Base-by-base conservation (phyloP, 1,284 basidiomycete species). In the Athelia sp. region DNA sequence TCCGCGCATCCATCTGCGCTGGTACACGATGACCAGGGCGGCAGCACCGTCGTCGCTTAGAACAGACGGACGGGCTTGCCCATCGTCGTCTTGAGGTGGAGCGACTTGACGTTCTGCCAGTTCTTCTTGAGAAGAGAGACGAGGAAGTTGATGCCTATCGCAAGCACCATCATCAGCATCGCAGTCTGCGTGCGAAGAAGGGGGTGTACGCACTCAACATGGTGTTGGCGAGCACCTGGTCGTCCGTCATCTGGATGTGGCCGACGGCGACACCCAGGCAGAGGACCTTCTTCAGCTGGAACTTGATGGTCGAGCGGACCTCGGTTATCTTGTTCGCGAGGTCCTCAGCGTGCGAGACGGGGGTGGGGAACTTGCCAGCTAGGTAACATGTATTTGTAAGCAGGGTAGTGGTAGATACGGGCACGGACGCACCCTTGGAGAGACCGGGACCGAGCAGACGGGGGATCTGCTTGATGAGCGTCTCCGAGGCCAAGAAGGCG, bases 361-460 rank as follows among this genome's bases (percentile, higher is more conserved):
- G 92, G 53, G 96, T 98, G 49, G 97, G 96, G 91, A 99, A 99
- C 75, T 99, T 99, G 69, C 97, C 97, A 62, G 97, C 96, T 91
- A 53, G 31, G 40, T 17, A 43, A 49, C 40, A 43, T 45, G n/a
- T n/a, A n/a, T n/a, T n/a, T n/a, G n/a, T n/a, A n/a, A n/a, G n/a
- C n/a, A n/a, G n/a, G n/a, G n/a, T n/a, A n/a, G n/a, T n/a, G n/a
- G n/a, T n/a, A n/a, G n/a, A n/a, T n/a, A n/a, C n/a, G n/a, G n/a
- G n/a, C n/a, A n/a, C n/a, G n/a, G 18, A 66, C 70, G 49, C 52
- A 90, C 88, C 89, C 82, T 99, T 99, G 67, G 97, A 98, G 54
- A 99, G 89, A 93, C 97, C 97, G 65, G 97, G 96, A 56, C 96
- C 96, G 58, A 99, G 86, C 52, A 99, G 85, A 96, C 97, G 96